These are phyloP conservation scores for Yamadazyma diospyri DNA, from an alignment of 1,139 yeast species.

Conservation along the genomic window DNA sequence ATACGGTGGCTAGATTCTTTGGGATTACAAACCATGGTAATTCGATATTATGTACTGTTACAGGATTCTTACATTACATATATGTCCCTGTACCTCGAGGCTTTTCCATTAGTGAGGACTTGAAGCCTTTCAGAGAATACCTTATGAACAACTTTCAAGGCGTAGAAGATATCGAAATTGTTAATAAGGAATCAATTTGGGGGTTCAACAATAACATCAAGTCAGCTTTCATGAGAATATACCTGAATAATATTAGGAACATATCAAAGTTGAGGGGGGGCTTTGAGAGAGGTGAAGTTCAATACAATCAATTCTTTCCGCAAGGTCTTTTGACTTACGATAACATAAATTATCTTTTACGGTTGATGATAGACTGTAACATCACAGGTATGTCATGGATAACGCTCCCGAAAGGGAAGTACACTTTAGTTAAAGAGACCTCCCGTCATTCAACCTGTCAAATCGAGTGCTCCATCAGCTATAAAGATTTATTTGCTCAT, in stretches of 20 bases:
- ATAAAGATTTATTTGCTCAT: constrained; percentile 68
- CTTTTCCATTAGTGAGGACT: constrained; percentile 53
- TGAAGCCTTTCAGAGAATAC: constrained; percentile 46
- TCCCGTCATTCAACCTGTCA: constrained; percentile 72
- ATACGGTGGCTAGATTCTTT: constrained; percentile 73
- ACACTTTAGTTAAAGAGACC: constrained; percentile 38
- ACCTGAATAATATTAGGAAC: constrained; percentile 59
- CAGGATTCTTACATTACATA: constrained; percentile 85
- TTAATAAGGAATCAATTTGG: constrained; percentile 84
- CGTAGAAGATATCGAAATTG: constrained; percentile 60
- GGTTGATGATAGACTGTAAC: constrained; percentile 89
- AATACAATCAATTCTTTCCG: constrained; percentile 58
- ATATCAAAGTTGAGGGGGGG: constrained; percentile 68
- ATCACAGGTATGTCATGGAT: constrained; percentile 98
- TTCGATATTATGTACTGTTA: constrained; percentile 85
- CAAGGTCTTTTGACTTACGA: constrained; percentile 73
- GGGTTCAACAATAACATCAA: constrained; percentile 81
- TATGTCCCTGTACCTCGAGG: constrained; percentile 90
- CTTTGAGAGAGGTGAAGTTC: constrained; percentile 82
- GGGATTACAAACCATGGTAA: constrained; percentile 89
- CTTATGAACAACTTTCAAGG: constrained; percentile 53
- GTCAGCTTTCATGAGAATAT: constrained; percentile 75
- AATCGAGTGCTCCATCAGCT: constrained; percentile 71
- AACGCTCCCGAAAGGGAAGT: constrained; percentile 76
- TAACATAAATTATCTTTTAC: constrained; percentile 77